phyloP scores from a whole-genome alignment of 2,329 filamentous ascomycete species.

The Fusarium austroafricanum region DNA sequence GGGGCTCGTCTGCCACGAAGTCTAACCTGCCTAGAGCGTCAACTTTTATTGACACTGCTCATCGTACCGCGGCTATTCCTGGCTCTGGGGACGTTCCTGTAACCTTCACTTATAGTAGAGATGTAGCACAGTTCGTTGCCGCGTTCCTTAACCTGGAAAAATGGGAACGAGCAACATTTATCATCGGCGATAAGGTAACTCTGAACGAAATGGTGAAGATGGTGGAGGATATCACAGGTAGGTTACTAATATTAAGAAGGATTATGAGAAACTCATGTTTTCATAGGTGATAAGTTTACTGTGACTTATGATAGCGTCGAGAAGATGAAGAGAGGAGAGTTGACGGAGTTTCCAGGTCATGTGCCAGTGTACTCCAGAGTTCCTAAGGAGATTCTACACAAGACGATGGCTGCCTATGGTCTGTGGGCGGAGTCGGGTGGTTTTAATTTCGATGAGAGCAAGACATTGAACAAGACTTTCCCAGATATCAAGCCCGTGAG shows the following conservation, averaged over 20 bases:
- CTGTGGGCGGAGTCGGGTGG: background rate
- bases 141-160: background rate
- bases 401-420: background rate
- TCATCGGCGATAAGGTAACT: constrained; percentile 13
- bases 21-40: background rate
- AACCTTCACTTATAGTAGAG: background rate
- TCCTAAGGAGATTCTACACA: constrained; percentile 1
- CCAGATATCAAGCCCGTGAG: background rate
- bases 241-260: fast-evolving
- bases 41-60: background rate
- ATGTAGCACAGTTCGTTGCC: background rate
- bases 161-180: constrained; percentile 11
- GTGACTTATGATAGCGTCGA: constrained; percentile 9
- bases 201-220: constrained; percentile 1
- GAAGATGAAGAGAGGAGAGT: constrained; percentile 1
- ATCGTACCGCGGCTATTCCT: background rate
- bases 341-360: constrained; percentile 13
- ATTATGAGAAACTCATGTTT: fast-evolving
- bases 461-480: background rate
- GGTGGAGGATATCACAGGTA: constrained; percentile 12
- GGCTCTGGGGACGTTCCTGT: constrained; percentile 3
- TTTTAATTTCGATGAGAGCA: constrained; percentile 6
- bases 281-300: background rate
- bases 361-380: background rate
- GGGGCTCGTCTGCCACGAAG: background rate